phyloP scores from a whole-genome alignment of 1,284 basidiomycete genomes.

The Ustilago trichophora region DNA sequence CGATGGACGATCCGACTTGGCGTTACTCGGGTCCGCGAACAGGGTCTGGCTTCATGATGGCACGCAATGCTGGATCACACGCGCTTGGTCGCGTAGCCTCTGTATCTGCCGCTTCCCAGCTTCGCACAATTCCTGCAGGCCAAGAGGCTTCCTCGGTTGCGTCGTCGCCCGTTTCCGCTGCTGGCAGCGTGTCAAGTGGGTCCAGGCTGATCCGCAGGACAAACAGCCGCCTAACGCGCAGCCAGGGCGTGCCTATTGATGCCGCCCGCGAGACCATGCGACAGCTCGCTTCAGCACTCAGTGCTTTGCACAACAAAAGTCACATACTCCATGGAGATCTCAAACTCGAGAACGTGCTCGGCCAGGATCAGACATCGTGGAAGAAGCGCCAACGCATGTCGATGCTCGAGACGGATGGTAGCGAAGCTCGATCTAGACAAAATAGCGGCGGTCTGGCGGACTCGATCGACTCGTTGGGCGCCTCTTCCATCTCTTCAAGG shows the following conservation, averaged over 20 bases:
- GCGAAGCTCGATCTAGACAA: conserved; percentile 9
- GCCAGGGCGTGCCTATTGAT: conserved; percentile 54
- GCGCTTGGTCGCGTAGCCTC: conserved; percentile 32
- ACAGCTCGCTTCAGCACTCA: conserved; percentile 85
- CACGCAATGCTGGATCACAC: conserved; percentile 11
- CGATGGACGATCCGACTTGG: conserved; percentile 21
- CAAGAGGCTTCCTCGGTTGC: conserved; percentile 22
- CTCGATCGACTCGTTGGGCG: conserved; percentile 24
- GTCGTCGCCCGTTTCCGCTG: conserved; percentile 36
- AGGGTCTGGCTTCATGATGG: conserved; percentile 33
- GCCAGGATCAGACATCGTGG: conserved; percentile 44
- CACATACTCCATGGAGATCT: conserved; percentile 74
- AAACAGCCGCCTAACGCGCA: conserved; percentile 25
- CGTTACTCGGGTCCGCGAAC: conserved; percentile 25
- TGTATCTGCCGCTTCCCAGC: conserved; percentile 28
- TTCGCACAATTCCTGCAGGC: conserved; percentile 45
- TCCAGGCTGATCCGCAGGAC: conserved; percentile 33
- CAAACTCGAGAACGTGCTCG: conserved; percentile 93
- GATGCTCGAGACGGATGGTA: background rate
- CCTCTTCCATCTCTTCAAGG: conserved; percentile 66
- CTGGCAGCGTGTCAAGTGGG: conserved; percentile 35
- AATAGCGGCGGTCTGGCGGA: conserved; percentile 3
- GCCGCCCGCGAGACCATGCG: conserved; percentile 85
- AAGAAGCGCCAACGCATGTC: conserved; percentile 37
- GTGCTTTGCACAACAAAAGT: conserved; percentile 83